These are phyloP conservation scores for Fusarium buharicum DNA, from an alignment of 2,329 filamentous ascomycete species.

Conservation along the genomic window DNA sequence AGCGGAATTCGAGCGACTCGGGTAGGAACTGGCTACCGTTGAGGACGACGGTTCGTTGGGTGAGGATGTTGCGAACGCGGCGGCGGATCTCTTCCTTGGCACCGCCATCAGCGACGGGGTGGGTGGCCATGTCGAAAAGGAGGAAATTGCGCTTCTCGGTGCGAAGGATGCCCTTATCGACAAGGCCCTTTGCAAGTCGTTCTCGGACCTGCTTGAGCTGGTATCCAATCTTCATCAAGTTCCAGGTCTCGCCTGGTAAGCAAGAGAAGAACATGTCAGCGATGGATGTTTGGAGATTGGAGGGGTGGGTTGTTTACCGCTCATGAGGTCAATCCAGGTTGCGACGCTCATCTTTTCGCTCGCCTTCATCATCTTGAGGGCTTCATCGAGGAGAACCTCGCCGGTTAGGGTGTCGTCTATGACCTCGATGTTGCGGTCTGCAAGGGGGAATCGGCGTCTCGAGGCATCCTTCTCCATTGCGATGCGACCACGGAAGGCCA, in stretches of 20 bases:
- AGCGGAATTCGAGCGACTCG: constrained; percentile 93
- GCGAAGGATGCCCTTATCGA: constrained; percentile 97
- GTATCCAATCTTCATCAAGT: constrained; percentile 99
- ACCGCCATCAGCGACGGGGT: constrained; percentile 94
- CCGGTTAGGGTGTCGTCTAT: constrained; percentile 96
- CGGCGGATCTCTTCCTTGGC: constrained; percentile 97
- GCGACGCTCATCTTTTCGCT: constrained; percentile 99
- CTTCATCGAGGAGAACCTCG: constrained; percentile 96
- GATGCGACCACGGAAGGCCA: constrained; percentile 94
- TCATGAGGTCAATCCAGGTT: constrained; percentile 99
- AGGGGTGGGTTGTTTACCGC: constrained; percentile 68
- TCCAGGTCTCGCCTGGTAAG: constrained; percentile 92
- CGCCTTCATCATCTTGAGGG: constrained; percentile 99
- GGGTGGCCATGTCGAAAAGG: constrained; percentile 99
- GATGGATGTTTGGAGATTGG: constrained; percentile 3
- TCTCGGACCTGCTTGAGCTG: constrained; percentile 99
- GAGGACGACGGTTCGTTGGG: constrained; percentile 92
- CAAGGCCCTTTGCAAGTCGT: constrained; percentile 93
- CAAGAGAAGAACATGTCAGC: constrained; percentile 41
- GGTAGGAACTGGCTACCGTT: constrained; percentile 88
- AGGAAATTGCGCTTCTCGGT: constrained; percentile 99
- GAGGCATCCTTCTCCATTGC: constrained; percentile 98
- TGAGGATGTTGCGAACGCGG: constrained; percentile 91
- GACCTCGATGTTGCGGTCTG: constrained; percentile 95
- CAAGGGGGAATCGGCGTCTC: constrained; percentile 88